These are phyloP conservation scores for Starmerella apicola DNA, from an alignment of 805 yeast genomes.

Conservation along the genomic window DNA sequence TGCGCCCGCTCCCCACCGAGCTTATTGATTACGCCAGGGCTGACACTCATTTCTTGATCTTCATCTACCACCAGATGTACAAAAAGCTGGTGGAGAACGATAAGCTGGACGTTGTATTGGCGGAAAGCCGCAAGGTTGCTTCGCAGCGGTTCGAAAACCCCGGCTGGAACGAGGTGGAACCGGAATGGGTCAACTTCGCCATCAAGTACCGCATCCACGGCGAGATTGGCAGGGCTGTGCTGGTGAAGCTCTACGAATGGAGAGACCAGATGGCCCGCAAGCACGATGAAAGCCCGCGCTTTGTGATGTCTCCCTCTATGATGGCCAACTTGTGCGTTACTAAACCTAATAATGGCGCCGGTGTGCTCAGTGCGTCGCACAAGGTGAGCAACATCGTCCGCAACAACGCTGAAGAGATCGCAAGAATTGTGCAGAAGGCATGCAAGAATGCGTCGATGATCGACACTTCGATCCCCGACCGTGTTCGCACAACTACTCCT, in stretches of 20 bases:
- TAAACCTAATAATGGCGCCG: slow-evolving; percentile 47
- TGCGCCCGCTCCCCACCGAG: slow-evolving; percentile 64
- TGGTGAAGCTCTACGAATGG: slow-evolving; percentile 62
- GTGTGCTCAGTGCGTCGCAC: slow-evolving; percentile 29
- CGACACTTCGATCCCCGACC: slow-evolving; percentile 11
- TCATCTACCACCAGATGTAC: slow-evolving; percentile 64
- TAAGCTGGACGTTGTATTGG: slow-evolving; percentile 40
- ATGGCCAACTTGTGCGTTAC: slow-evolving; percentile 48
- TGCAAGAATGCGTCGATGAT: slow-evolving; percentile 6
- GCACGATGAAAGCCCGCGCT: slow-evolving; percentile 75
- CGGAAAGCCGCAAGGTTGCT: slow-evolving; percentile 69
- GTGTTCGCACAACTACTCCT: not conserved
- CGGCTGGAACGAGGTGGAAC: slow-evolving; percentile 41
- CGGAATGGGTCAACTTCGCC: slow-evolving; percentile 54
- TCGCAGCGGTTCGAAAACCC: slow-evolving; percentile 70
- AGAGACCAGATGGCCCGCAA: slow-evolving; percentile 64
- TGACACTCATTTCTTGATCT: slow-evolving; percentile 82
- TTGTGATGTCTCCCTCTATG: slow-evolving; percentile 69
- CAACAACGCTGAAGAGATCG: slow-evolving; percentile 42
- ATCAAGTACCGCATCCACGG: slow-evolving; percentile 46
- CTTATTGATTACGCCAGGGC: slow-evolving; percentile 84
- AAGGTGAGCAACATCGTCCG: slow-evolving; percentile 45
- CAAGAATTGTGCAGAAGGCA: slow-evolving; percentile 38
- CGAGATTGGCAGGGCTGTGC: slow-evolving; percentile 37
- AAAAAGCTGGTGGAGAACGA: slow-evolving; percentile 44